These are phyloP conservation scores for Penicillium bovifimosum DNA, from an alignment of 495 filamentous ascomycete species.

Conservation along the genomic window DNA sequence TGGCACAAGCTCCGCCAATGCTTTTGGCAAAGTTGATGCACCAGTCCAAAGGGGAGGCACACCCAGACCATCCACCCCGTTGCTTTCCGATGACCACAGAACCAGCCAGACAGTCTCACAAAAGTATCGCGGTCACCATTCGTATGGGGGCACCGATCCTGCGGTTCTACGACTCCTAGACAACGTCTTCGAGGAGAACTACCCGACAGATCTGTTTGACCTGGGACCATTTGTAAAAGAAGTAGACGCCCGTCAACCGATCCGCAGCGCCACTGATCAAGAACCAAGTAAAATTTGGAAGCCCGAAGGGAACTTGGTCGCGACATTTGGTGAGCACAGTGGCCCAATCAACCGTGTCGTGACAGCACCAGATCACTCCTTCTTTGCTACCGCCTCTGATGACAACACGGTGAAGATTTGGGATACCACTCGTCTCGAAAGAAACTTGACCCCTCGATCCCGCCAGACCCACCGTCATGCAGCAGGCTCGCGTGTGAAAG, in stretches of 20 bases:
- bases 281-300: conserved; percentile 60
- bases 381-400: conserved; percentile 91
- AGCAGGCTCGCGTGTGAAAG: conserved; percentile 63
- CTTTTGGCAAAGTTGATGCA: conserved; percentile 79
- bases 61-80: conserved; percentile 25
- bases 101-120: conserved; percentile 17
- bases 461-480: conserved; percentile 82
- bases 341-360: conserved; percentile 77
- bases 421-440: conserved; percentile 85
- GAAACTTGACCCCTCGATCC: conserved; percentile 79
- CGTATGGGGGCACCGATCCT: conserved; percentile 85
- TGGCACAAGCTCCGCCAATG: conserved; percentile 71
- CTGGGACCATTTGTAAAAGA: conserved; percentile 79
- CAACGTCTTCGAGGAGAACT: conserved; percentile 84
- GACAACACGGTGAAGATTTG: conserved; percentile 90
- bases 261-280: conserved; percentile 52
- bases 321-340: conserved; percentile 82
- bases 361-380: conserved; percentile 83
- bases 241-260: conserved; percentile 54
- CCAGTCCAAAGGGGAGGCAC: conserved; percentile 45
- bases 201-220: conserved; percentile 65
- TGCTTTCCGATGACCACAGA: conserved; percentile 30
- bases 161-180: conserved; percentile 80
- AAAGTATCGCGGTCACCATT: conserved; percentile 51
- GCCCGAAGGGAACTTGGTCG: conserved; percentile 76